These are phyloP conservation scores for Colletotrichum spaethianum DNA, from an alignment of 2,329 filamentous ascomycete genomes.

Conservation along the genomic window DNA sequence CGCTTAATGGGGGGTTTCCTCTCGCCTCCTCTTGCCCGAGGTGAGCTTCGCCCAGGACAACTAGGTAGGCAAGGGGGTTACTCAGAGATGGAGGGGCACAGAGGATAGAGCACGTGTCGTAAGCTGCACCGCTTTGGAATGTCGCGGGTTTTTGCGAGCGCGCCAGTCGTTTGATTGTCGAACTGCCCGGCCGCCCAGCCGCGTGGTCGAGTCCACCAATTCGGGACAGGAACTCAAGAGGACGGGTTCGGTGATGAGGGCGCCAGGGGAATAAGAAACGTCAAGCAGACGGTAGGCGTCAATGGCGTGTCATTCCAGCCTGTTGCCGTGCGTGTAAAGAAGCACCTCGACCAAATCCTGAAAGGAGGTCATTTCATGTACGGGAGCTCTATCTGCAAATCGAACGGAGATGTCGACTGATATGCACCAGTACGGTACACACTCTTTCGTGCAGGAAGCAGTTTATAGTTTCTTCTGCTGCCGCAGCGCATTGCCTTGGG, in stretches of 20 bases:
- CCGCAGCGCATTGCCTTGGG: conserved; percentile 12
- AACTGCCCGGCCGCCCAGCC: neutral
- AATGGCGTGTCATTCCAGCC: neutral
- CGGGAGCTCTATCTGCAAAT: neutral
- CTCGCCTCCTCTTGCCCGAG: conserved; percentile 1
- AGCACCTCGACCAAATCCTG: conserved; percentile 1
- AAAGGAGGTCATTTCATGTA: conserved; percentile 5
- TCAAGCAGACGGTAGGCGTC: conserved; percentile 14
- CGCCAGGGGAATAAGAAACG: conserved; percentile 15
- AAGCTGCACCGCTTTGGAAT: neutral
- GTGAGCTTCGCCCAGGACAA: neutral
- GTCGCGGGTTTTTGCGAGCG: neutral
- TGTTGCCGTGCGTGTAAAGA: conserved; percentile 11
- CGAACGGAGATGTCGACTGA: neutral
- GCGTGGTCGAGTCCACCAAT: neutral
- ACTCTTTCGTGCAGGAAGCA: neutral
- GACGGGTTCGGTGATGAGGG: conserved; percentile 8
- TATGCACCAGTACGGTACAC: neutral
- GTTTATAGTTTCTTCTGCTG: conserved; percentile 23
- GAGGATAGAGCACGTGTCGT: neutral
- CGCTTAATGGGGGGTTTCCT: neutral
- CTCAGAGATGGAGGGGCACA: neutral
- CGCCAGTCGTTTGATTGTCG: neutral
- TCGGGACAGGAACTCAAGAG: conserved; percentile 9
- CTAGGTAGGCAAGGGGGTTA: neutral